These are phyloP conservation scores for Coccomyxa sp. DNA, from an alignment of 139 green algal species.

Conservation along the genomic window DNA sequence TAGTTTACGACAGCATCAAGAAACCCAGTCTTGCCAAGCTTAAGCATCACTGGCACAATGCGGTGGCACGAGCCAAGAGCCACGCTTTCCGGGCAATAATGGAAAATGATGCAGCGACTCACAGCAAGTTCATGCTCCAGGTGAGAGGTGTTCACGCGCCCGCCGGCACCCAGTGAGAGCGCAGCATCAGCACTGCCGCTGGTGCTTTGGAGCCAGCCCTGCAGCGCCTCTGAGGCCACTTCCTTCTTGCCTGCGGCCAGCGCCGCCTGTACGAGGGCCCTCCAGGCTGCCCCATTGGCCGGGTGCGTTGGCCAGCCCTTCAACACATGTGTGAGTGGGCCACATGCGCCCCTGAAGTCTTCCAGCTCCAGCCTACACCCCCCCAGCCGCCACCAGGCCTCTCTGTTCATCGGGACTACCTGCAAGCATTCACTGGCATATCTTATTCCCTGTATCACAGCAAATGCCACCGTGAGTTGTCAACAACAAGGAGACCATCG, in stretches of 20 bases:
- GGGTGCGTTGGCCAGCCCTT: neutral
- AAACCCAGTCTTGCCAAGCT: too few species aligned
- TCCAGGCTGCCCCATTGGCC: neutral
- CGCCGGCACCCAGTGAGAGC: neutral
- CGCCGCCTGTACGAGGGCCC: neutral
- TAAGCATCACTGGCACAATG: too few species aligned
- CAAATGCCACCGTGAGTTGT: too few species aligned
- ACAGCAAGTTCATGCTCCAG: too few species aligned
- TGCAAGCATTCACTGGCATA: neutral
- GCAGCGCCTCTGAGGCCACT: neutral
- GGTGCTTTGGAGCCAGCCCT: neutral
- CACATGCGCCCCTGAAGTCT: neutral
- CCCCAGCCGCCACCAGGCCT: neutral
- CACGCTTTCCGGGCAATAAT: too few species aligned
- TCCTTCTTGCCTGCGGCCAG: neutral
- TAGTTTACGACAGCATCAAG: too few species aligned
- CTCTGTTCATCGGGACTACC: neutral
- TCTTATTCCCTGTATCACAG: neutral
- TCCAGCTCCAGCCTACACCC: neutral
- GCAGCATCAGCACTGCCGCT: neutral
- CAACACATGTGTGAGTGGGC: neutral
- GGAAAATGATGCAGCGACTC: too few species aligned
- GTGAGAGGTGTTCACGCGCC: neutral
- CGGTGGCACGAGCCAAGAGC: too few species aligned
- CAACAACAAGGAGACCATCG: too few species aligned